phyloP scores from a whole-genome alignment of 2,329 filamentous ascomycete genomes.

The Colletotrichum theobromicola region DNA sequence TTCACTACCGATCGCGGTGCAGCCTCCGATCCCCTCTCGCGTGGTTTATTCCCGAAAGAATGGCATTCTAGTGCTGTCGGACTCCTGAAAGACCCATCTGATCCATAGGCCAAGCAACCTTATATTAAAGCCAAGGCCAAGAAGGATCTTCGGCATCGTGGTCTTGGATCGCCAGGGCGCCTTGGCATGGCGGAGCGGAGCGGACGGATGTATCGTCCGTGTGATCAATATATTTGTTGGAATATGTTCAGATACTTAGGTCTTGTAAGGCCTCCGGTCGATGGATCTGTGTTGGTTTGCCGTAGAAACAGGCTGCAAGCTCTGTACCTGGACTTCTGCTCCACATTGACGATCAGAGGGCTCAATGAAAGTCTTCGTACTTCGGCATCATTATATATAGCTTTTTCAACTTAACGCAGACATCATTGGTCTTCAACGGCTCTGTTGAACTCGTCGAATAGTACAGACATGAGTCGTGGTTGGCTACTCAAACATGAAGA shows the following conservation, averaged over 20 bases:
- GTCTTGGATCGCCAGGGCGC: background rate
- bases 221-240: background rate
- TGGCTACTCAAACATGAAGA: too few species aligned
- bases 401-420: too few species aligned
- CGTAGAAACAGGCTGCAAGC: too few species aligned
- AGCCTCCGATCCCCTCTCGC: background rate
- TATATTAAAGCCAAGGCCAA: conserved; percentile 3
- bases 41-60: background rate
- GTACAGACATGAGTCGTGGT: too few species aligned
- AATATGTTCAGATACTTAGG: background rate
- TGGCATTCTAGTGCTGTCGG: background rate
- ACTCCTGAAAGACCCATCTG: background rate
- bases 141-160: conserved; percentile 4
- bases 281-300: too few species aligned
- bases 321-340: too few species aligned
- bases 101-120: conserved; percentile 4
- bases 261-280: background rate
- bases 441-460: too few species aligned
- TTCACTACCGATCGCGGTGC: background rate
- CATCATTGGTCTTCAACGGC: too few species aligned
- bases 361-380: too few species aligned
- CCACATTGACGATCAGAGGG: too few species aligned
- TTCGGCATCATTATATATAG: too few species aligned
- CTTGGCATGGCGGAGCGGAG: background rate
- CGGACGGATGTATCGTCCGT: background rate